These are phyloP conservation scores for Botrytis aclada DNA, from an alignment of 2,329 filamentous ascomycete species.

Conservation along the genomic window DNA sequence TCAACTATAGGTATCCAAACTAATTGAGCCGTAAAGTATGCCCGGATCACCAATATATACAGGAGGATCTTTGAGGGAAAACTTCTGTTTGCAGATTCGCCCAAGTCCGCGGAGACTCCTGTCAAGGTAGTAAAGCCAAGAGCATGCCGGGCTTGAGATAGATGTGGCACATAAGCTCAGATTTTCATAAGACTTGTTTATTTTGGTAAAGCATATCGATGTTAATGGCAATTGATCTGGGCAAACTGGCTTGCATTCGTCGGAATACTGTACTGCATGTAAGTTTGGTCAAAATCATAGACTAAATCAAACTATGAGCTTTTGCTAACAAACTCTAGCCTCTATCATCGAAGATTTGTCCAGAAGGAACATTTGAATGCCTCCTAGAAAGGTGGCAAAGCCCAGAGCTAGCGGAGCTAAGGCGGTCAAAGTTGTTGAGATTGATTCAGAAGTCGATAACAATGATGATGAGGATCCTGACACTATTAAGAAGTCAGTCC, in stretches of 20 bases:
- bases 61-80: not conserved
- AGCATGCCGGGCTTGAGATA: not conserved
- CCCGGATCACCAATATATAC: not conserved
- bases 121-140: not conserved
- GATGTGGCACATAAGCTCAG: not conserved
- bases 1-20: not conserved
- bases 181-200: not conserved
- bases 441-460: not conserved
- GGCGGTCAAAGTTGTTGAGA: not conserved
- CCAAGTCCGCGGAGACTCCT: not conserved
- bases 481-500: not conserved
- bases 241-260: not conserved
- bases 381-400: not conserved
- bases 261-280: not conserved
- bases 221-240: not conserved
- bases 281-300: not conserved
- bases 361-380: not conserved
- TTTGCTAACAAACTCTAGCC: not conserved
- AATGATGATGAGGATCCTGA: not conserved
- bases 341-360: not conserved
- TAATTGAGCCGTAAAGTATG: not conserved
- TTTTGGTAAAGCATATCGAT: not conserved
- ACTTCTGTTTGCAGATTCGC: not conserved
- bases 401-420: not conserved
- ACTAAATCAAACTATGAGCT: not conserved